Evolutionary conservation across 495 filamentous ascomycete species (phyloP).

Genomic region (Neurospora sp.): DNA sequence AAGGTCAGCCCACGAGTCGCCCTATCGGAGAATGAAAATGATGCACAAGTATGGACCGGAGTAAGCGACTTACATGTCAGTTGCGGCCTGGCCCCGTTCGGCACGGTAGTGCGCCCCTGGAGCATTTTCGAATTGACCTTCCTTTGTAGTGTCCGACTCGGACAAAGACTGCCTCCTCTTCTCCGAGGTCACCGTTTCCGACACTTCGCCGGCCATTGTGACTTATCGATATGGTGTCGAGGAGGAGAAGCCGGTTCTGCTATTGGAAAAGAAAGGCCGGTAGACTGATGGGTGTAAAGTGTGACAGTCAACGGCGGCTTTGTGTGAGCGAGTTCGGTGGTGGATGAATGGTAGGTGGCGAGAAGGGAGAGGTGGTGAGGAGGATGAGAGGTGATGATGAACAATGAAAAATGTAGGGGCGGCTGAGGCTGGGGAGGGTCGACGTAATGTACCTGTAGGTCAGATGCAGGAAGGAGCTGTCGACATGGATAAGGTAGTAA

Average conservation of each 20-base stretch:
- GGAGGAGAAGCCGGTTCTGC: neutral
- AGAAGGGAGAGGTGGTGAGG: neutral
- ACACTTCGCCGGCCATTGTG: neutral
- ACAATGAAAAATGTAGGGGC: neutral
- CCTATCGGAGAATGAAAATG: neutral
- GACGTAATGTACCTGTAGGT: neutral
- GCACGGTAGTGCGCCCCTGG: slow-evolving; percentile 32
- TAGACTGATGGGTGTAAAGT: neutral
- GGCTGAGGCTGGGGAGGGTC: neutral
- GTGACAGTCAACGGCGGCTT: neutral
- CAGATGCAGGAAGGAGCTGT: neutral
- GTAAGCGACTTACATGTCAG: slow-evolving; percentile 41
- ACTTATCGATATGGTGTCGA: neutral
- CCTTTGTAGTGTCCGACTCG: neutral
- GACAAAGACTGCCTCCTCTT: neutral
- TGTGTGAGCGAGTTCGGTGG: neutral
- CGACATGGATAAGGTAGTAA: neutral
- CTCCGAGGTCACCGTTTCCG: neutral
- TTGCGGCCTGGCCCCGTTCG: slow-evolving; percentile 49
- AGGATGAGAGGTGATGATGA: neutral
- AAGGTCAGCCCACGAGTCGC: neutral
- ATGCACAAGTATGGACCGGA: neutral
- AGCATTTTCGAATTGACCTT: neutral
- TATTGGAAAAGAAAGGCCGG: neutral
- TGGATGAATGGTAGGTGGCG: neutral